phyloP scores from a whole-genome alignment of 257 asterid genomes.

The Petunia secreta region DNA sequence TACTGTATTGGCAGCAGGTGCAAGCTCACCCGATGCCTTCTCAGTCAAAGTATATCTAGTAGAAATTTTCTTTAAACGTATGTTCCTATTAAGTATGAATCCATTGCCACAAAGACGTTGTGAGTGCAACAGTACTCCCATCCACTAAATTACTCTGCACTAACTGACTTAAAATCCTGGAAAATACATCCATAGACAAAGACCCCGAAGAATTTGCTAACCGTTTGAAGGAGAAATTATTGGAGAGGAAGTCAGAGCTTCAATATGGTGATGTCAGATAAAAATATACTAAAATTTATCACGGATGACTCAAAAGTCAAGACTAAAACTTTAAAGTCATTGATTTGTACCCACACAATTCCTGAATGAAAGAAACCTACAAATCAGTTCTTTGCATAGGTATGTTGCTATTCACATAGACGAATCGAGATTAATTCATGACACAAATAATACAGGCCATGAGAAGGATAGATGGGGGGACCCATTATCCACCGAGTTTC shows the following conservation, averaged over 20 bases:
- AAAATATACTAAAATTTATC: not conserved
- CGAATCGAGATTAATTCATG: not conserved
- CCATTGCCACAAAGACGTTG: not conserved
- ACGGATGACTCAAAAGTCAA: not conserved
- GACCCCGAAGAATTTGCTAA: not conserved
- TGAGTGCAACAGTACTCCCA: not conserved
- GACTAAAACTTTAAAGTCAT: not conserved
- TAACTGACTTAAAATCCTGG: not conserved
- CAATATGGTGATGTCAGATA: not conserved
- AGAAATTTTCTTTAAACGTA: too few species aligned
- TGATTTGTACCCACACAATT: not conserved
- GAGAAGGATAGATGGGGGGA: too few species aligned
- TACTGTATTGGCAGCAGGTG: too few species aligned
- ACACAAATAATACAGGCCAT: not conserved
- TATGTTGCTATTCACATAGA: not conserved
- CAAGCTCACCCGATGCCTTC: too few species aligned
- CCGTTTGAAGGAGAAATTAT: not conserved
- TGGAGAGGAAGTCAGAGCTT: constrained; percentile 2
- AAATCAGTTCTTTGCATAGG: not conserved
- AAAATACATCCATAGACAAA: not conserved
- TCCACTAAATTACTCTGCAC: too few species aligned
- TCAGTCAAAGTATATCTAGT: too few species aligned
- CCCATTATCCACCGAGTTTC: too few species aligned
- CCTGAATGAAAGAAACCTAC: not conserved
- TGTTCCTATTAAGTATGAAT: not conserved